A percentile compares a stretch with the other conserved stretches of the same genome.
These are phyloP conservation scores for Tuber microsphaerosporum DNA, from an alignment of 495 filamentous ascomycete genomes.

Conservation along the genomic window DNA sequence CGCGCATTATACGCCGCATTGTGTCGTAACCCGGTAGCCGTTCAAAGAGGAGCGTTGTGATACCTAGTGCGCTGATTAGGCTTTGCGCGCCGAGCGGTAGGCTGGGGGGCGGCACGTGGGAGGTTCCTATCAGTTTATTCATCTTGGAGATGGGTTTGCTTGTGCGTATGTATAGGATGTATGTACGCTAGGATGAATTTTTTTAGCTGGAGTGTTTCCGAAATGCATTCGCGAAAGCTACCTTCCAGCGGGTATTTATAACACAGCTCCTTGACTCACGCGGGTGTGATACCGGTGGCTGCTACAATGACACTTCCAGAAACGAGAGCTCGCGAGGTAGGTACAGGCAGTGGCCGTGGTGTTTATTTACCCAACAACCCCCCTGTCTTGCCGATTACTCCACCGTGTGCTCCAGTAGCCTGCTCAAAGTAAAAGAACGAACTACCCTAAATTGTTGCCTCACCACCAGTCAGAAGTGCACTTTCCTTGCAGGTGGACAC, in stretches of 20 bases:
- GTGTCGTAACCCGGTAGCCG: slow-evolving; percentile 21
- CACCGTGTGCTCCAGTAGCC: too few species aligned
- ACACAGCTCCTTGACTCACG: neutral
- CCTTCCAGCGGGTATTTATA: neutral
- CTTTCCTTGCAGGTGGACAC: neutral
- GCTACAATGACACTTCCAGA: neutral
- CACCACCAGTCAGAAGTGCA: neutral
- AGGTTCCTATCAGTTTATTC: neutral
- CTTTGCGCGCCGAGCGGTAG: slow-evolving; percentile 18
- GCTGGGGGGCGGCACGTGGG: neutral
- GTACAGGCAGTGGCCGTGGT: neutral
- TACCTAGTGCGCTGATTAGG: slow-evolving; percentile 18
- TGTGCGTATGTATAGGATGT: neutral
- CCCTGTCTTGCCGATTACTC: neutral
- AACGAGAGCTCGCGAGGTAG: neutral
- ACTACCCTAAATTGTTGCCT: neutral
- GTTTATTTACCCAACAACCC: neutral
- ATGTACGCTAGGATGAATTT: neutral
- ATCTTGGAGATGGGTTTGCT: neutral
- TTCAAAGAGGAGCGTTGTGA: slow-evolving; percentile 23
- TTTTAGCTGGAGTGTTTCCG: neutral
- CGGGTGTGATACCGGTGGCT: neutral
- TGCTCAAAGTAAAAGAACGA: neutral
- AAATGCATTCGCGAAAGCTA: neutral
- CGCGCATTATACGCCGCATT: slow-evolving; percentile 13